Conservation (phyloP, 371 early-diverging fungal species). For the Cokeromyces recurvatus region DNA sequence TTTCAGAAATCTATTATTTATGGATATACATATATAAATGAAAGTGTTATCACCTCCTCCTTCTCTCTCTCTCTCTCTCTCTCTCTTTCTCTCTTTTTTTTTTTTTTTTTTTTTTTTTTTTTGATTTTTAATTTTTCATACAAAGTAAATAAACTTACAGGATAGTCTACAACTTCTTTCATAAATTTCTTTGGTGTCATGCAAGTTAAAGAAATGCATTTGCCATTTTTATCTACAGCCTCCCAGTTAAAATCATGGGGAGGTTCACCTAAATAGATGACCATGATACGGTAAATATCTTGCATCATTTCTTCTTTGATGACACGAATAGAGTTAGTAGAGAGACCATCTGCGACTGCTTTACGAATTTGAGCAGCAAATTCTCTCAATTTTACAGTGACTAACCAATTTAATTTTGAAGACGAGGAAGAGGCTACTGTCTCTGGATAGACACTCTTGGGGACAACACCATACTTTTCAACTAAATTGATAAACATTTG, state of each 20-base stretch:
- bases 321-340: slow-evolving; percentile 28
- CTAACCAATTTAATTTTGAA: slow-evolving; percentile 53
- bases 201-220: slow-evolving; percentile 47
- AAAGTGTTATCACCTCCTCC: too few relatives aligned
- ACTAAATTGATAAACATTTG: slow-evolving; percentile 78
- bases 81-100: too few relatives aligned
- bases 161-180: slow-evolving; percentile 58
- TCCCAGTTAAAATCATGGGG: slow-evolving; percentile 70
- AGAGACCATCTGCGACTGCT: slow-evolving; percentile 37
- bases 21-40: too few relatives aligned
- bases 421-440: slow-evolving; percentile 62
- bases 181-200: slow-evolving; percentile 67
- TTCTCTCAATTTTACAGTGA: slow-evolving; percentile 70
- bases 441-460: slow-evolving; percentile 73
- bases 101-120: too few relatives aligned
- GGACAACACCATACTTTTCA: slow-evolving; percentile 75
- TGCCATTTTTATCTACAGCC: slow-evolving; percentile 65
- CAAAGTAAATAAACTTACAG: slow-evolving; percentile 29
- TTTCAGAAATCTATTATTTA: slow-evolving; percentile 46
- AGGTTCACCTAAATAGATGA: slow-evolving; percentile 74
- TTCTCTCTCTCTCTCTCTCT: too few relatives aligned
- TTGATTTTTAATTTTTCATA: neutral
- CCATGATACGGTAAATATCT: slow-evolving; percentile 70
- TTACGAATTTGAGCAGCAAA: slow-evolving; percentile 60
- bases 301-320: slow-evolving; percentile 61